Evolutionary conservation across 495 filamentous ascomycete genomes (phyloP).

Genomic region (Pyrenula massariospora): DNA sequence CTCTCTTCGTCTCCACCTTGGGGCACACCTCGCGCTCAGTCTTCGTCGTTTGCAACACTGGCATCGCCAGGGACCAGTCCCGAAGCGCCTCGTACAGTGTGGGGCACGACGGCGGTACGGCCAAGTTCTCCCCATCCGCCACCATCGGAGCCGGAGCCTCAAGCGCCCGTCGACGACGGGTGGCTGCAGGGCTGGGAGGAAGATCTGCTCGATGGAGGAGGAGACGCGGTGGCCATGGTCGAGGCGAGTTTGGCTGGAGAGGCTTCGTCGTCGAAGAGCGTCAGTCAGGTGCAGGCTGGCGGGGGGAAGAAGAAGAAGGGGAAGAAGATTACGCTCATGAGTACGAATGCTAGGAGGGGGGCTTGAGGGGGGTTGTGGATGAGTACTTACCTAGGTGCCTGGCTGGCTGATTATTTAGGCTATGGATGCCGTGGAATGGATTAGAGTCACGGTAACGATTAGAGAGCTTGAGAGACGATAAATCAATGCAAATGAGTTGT

Average conservation of each 20-base stretch:
- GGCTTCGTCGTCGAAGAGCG: constrained; percentile 22
- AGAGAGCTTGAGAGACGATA: no score
- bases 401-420: no score
- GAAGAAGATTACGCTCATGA: constrained; percentile 93
- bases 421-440: no score
- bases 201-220: constrained; percentile 47
- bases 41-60: constrained; percentile 47
- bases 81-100: constrained; percentile 63
- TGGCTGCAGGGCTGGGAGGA: constrained; percentile 74
- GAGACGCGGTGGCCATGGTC: constrained; percentile 27
- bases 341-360: constrained; percentile 61
- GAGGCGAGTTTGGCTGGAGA: constrained; percentile 24
- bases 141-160: constrained; percentile 19
- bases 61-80: constrained; percentile 72
- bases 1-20: constrained; percentile 48
- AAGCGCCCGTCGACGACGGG: constrained; percentile 48
- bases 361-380: no score
- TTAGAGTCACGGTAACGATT: no score
- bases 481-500: no score
- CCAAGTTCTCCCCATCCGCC: constrained; percentile 35
- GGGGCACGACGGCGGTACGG: constrained; percentile 64
- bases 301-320: constrained; percentile 65
- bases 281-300: constrained; percentile 19
- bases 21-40: constrained; percentile 22
- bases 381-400: no score